Conservation (phyloP, 2,329 filamentous ascomycete species). For the Pseudogymnoascus sp. region DNA sequence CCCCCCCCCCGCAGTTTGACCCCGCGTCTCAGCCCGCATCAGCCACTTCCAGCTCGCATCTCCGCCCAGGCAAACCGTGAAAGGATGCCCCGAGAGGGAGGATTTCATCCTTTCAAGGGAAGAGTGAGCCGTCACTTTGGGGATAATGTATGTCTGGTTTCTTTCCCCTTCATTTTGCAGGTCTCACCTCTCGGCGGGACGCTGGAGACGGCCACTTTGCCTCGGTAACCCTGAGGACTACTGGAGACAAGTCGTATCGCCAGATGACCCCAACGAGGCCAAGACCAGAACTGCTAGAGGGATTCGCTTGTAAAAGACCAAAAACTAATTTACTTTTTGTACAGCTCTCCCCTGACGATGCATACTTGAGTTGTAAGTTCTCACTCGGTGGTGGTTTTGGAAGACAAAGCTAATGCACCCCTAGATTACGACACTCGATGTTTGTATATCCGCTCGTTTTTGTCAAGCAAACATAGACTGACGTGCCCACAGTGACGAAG, state of each 20-base stretch:
- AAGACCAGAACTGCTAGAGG: background rate
- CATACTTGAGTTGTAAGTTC: constrained; percentile 62
- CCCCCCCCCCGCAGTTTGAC: background rate
- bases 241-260: background rate
- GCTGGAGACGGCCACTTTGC: background rate
- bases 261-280: background rate
- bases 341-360: constrained; percentile 54
- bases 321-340: background rate
- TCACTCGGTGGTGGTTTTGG: background rate
- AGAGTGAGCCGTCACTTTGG: constrained; percentile 44
- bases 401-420: background rate
- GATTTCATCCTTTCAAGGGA: constrained; percentile 47
- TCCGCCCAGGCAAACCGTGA: background rate
- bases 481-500: constrained; percentile 58
- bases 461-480: constrained; percentile 14
- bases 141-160: constrained; percentile 35
- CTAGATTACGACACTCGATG: constrained; percentile 58
- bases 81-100: constrained; percentile 26
- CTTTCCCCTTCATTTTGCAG: background rate
- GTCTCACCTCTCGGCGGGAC: background rate
- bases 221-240: background rate
- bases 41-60: background rate
- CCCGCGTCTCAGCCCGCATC: constrained; percentile 1
- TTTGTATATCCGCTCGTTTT: constrained; percentile 31
- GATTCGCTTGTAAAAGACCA: background rate